Base-by-base conservation (phyloP, 805 yeast species). In the Kregervanrija pseudodelftensis region DNA sequence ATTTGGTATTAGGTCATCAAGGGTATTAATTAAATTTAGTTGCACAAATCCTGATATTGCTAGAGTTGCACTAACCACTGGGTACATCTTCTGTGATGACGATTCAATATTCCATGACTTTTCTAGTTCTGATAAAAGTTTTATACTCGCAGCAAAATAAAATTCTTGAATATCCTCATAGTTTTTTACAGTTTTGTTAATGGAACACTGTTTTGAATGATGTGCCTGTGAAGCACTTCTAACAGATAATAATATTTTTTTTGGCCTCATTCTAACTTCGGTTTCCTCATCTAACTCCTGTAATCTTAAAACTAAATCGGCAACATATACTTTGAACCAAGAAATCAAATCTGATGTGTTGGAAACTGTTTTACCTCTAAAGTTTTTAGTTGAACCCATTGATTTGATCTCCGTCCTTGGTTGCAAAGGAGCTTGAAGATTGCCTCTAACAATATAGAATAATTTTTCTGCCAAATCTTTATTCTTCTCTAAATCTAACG, bases 331-430 rank as follows among this genome's bases (percentile, higher is more conserved):
- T 34, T 72, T 77, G 8, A 91, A 65, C 99, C 99, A 91, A 15
- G 78, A 80, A 4, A 68, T 51, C 16, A 85, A 76, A 52, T 86
- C 95, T 2, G 66, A 67, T 7, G 72, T 49, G 2, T 70, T 69
- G 3, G 61, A 63, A 2, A 90, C 79, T 0, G 79, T 67, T 10
- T 69, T 68, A 0, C 77, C 74, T 40, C 81, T 64, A 61, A 91
- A 82, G 57, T 89, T 87, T 59, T 93, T 93, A 40, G 81, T 80
- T 0, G 96, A 83, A 64, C 81, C 80, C 98, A 93, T 91, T 0
- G 95, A 81, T 58, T 89, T 87, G 8, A 85, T 70, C 22, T 79
- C 78, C 0, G 80, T 74, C 39, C 84, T 69, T 11, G 76, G 68
- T 8, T 71, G 69, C 5, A 93, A 65, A 16, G 79, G 81, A n/a